Conservation (phyloP, 768 basidiomycete genomes). For the Pulveroboletus sp. region DNA sequence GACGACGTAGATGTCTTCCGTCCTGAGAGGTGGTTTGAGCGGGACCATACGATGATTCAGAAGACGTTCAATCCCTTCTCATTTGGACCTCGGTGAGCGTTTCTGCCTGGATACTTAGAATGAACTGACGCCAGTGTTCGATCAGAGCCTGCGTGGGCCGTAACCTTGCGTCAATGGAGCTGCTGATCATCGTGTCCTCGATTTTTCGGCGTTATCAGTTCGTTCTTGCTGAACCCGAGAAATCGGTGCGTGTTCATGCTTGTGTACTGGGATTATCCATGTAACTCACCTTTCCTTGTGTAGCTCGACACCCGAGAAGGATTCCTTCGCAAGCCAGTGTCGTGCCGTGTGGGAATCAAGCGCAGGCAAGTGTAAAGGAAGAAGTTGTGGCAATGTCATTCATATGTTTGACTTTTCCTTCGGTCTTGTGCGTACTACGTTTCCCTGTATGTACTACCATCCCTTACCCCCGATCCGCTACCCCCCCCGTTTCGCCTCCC, state of each 20-base stretch:
- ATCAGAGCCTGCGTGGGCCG: slow-evolving; percentile 77
- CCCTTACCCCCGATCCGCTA: too few relatives aligned
- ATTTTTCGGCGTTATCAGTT: slow-evolving; percentile 74
- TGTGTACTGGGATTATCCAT: slow-evolving; percentile 3
- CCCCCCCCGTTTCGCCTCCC: too few relatives aligned
- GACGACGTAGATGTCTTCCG: slow-evolving; percentile 67
- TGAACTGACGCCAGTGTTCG: slow-evolving; percentile 2
- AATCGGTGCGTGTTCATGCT: slow-evolving; percentile 42
- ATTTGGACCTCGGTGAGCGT: slow-evolving; percentile 63
- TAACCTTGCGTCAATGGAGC: slow-evolving; percentile 76
- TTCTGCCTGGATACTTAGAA: too few relatives aligned
- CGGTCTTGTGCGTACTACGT: not conserved
- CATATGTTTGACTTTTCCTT: not conserved
- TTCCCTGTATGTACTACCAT: not conserved
- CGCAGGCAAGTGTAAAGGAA: slow-evolving; percentile 43
- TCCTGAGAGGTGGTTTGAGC: slow-evolving; percentile 85
- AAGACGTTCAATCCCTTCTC: slow-evolving; percentile 85
- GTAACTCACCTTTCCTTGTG: slow-evolving; percentile 1
- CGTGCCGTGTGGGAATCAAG: slow-evolving; percentile 68
- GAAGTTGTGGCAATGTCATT: not conserved
- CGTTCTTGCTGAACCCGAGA: slow-evolving; percentile 56
- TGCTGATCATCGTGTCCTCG: slow-evolving; percentile 78
- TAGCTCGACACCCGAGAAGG: slow-evolving; percentile 78
- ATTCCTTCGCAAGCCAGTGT: slow-evolving; percentile 80
- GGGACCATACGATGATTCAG: slow-evolving; percentile 55